These are phyloP conservation scores for Vitis riparia DNA, from an alignment of 164 flowering plant species.

Conservation along the genomic window DNA sequence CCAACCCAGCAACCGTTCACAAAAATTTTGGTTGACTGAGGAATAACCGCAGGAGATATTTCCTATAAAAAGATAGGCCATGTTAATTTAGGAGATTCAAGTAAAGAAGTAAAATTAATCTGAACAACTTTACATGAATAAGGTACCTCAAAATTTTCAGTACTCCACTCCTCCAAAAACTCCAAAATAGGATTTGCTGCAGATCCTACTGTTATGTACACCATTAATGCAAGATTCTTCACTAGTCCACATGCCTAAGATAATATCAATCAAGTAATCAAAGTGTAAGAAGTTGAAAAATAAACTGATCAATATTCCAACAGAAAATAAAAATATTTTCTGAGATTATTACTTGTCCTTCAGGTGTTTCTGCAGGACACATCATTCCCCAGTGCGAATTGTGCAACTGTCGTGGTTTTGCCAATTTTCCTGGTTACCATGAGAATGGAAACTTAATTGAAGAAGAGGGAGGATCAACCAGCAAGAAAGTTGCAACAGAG, in stretches of 20 bases:
- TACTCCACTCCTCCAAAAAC: slow-evolving; percentile 95
- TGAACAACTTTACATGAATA: too few relatives aligned
- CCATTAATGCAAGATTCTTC: slow-evolving; percentile 97
- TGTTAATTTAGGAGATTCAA: not conserved
- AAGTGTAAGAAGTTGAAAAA: not conserved
- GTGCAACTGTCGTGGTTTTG: slow-evolving; percentile 96
- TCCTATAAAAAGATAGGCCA: slow-evolving; percentile 49
- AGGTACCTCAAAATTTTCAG: slow-evolving; percentile 89
- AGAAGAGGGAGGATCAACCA: not conserved
- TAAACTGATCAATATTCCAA: too few relatives aligned
- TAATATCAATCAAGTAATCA: slow-evolving; percentile 3
- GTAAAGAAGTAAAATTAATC: not conserved
- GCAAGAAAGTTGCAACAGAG: not conserved
- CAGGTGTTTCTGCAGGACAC: slow-evolving; percentile 99
- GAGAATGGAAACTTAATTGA: not conserved
- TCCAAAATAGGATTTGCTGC: slow-evolving; percentile 93
- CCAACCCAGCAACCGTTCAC: slow-evolving; percentile 99
- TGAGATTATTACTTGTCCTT: slow-evolving; percentile 71
- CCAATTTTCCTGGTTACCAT: slow-evolving; percentile 74
- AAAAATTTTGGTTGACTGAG: slow-evolving; percentile 92
- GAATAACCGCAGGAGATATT: slow-evolving; percentile 97
- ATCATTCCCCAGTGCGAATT: slow-evolving; percentile 99
- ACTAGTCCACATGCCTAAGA: slow-evolving; percentile 93
- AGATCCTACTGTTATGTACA: slow-evolving; percentile 95
- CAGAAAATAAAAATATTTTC: not conserved